Percentiles rank a stretch among this genome's conserved stretches.
These are phyloP conservation scores for Aaosphaeria pasadenensis DNA, from an alignment of 2,329 filamentous ascomycete genomes.

Conservation along the genomic window DNA sequence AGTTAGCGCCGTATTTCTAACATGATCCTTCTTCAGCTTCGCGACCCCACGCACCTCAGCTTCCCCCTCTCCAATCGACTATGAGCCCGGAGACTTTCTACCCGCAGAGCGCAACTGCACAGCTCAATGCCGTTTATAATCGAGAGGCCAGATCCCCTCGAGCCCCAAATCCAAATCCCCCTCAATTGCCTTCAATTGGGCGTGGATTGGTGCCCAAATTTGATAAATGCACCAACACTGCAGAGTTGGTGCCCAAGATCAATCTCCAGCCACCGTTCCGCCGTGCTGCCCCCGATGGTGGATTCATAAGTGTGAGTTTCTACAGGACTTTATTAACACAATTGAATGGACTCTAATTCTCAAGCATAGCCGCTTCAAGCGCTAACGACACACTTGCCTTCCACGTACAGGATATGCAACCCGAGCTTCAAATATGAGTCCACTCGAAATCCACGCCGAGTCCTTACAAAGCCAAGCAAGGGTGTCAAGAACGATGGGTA, in stretches of 20 bases:
- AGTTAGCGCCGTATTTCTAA: constrained; percentile 16
- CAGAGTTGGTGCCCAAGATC: constrained; percentile 77
- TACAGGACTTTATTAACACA: background rate
- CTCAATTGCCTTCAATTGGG: constrained; percentile 42
- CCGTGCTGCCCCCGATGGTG: constrained; percentile 91
- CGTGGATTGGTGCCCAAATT: constrained; percentile 83
- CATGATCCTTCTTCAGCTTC: constrained; percentile 29
- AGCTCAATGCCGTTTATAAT: constrained; percentile 66
- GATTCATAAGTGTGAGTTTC: constrained; percentile 85
- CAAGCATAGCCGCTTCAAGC: constrained; percentile 79
- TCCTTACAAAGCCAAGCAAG: constrained; percentile 97
- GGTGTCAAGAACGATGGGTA: constrained; percentile 98
- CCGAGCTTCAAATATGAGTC: constrained; percentile 98
- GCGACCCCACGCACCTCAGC: constrained; percentile 60
- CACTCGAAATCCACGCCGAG: constrained; percentile 89
- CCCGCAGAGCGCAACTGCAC: constrained; percentile 65
- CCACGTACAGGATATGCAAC: constrained; percentile 98
- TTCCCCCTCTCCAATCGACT: constrained; percentile 73
- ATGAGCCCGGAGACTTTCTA: constrained; percentile 68
- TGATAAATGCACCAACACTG: constrained; percentile 67
- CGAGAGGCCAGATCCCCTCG: constrained; percentile 52
- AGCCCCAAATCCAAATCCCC: constrained; percentile 44
- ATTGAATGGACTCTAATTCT: background rate
- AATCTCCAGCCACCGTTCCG: constrained; percentile 87
- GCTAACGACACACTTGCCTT: constrained; percentile 85